These are phyloP conservation scores for Ceratocystis diversiconidia DNA, from an alignment of 2,329 filamentous ascomycete genomes.

Conservation along the genomic window DNA sequence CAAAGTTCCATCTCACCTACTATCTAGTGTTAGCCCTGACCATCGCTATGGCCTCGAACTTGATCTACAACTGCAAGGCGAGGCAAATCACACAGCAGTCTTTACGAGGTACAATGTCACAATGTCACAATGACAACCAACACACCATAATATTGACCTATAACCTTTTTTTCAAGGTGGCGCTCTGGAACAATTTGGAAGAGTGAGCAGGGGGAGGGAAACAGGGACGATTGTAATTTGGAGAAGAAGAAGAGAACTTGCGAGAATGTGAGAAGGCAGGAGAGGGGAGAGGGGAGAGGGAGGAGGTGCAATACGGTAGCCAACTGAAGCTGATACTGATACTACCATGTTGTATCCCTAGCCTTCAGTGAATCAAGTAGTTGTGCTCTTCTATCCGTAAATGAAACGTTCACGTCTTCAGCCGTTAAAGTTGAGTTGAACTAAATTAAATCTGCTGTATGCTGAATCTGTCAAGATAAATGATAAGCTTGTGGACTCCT, in stretches of 20 bases:
- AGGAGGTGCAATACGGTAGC: not conserved
- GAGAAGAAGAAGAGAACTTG: not conserved
- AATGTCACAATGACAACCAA: not conserved
- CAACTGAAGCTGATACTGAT: not conserved
- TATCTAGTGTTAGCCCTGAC: not conserved
- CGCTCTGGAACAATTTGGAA: not conserved
- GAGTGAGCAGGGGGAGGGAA: not conserved
- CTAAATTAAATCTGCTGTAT: too few species aligned
- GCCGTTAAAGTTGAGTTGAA: too few species aligned
- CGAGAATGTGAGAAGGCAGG: not conserved
- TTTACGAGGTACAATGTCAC: not conserved
- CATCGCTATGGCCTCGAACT: not conserved
- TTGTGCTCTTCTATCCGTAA: too few species aligned
- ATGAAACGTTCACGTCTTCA: too few species aligned
- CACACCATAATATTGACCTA: not conserved
- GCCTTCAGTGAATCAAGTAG: too few species aligned
- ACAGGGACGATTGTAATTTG: not conserved
- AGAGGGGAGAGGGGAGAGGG: not conserved
- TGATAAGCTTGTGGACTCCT: too few species aligned
- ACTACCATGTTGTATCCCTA: too few species aligned
- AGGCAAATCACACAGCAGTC: not conserved
- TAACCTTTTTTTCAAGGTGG: not conserved
- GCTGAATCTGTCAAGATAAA: too few species aligned
- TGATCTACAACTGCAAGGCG: conserved; percentile 2
- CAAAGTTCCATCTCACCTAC: not conserved